Conservation (phyloP, 2,329 filamentous ascomycete genomes). For the Xylaria digitata region DNA sequence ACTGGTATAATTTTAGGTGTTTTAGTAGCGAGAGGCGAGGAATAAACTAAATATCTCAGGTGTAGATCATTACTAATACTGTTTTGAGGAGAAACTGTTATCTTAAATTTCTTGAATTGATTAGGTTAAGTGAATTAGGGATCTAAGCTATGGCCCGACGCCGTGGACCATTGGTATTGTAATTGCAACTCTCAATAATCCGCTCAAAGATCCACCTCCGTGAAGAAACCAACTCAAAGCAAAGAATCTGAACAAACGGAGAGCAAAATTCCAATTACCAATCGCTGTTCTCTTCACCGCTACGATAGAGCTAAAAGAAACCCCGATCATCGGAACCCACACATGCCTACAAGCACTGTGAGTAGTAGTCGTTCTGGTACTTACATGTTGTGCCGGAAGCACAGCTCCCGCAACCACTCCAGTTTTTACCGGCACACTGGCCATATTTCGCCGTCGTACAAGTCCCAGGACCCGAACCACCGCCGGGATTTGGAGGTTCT, state of each 20-base stretch:
- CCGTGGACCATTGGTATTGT: not conserved
- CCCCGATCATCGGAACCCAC: not conserved
- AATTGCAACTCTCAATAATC: not conserved
- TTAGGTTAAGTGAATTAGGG: too few species aligned
- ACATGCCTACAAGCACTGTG: constrained; percentile 43
- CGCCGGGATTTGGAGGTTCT: constrained; percentile 31
- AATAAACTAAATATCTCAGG: too few species aligned
- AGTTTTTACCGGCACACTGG: constrained; percentile 48
- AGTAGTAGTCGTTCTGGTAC: constrained; percentile 49
- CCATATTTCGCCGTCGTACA: constrained; percentile 47
- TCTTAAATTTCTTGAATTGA: too few species aligned
- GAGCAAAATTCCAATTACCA: not conserved
- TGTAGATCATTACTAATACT: too few species aligned
- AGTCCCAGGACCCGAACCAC: constrained; percentile 22
- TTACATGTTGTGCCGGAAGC: constrained; percentile 44
- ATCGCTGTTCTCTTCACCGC: not conserved
- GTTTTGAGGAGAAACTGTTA: too few species aligned
- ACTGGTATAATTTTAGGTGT: too few species aligned
- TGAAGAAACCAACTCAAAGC: not conserved
- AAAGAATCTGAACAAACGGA: not conserved
- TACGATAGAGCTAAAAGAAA: not conserved
- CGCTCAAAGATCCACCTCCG: not conserved
- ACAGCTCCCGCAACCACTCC: constrained; percentile 45
- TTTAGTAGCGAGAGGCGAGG: too few species aligned
- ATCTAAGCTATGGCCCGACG: not conserved